Conservation (phyloP, 129 eudicot species). For the Centella asiatica region DNA sequence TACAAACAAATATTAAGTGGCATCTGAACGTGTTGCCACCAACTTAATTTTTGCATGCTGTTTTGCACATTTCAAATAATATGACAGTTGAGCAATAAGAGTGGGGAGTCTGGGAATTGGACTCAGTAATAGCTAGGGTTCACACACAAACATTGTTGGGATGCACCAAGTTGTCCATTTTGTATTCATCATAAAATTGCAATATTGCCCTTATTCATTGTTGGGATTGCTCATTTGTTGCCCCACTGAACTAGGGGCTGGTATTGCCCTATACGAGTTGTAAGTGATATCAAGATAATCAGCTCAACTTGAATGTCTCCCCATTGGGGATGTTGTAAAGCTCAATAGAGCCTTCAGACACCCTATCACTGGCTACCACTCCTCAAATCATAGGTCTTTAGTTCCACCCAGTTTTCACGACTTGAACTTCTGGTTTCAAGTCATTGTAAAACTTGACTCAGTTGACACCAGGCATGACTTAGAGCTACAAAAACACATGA, state of each 20-base stretch:
- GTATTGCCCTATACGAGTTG: background rate
- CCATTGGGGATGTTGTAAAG: background rate
- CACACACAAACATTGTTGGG: background rate
- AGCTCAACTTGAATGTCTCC: background rate
- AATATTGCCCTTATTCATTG: background rate
- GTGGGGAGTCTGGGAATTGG: too few relatives aligned
- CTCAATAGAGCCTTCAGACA: background rate
- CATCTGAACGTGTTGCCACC: background rate
- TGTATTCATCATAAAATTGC: background rate
- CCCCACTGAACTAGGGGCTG: background rate
- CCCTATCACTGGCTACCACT: background rate
- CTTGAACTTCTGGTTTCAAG: background rate
- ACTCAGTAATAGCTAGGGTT: too few relatives aligned
- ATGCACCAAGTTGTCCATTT: background rate
- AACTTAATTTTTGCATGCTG: background rate
- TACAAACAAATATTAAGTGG: background rate
- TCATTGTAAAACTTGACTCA: too few relatives aligned
- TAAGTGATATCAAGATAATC: background rate
- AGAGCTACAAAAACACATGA: too few relatives aligned
- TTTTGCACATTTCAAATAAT: background rate
- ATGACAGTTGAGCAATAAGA: background rate
- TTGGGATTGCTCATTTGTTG: too few relatives aligned
- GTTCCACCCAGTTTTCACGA: background rate
- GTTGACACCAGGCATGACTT: too few relatives aligned
- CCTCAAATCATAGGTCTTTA: background rate